A percentile compares a stretch with the other conserved stretches of the same genome.
Conservation (phyloP, 2,329 filamentous ascomycete genomes). For the Xylaria multiplex region DNA sequence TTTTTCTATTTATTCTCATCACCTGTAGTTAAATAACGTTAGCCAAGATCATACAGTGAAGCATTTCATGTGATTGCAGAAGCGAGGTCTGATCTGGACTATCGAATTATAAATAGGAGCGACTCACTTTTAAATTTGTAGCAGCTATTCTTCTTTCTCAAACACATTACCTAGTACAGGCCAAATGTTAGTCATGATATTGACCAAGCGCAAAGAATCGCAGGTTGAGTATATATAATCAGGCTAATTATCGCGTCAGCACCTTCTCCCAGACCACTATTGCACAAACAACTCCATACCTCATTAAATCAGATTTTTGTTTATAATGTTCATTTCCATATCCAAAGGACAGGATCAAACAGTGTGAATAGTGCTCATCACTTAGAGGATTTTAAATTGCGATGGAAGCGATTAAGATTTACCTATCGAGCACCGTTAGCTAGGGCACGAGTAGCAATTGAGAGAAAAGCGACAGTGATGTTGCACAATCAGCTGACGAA, state of each 20-base stretch:
- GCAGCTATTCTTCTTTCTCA: neutral
- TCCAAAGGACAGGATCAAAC: constrained; percentile 51
- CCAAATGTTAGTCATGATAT: constrained; percentile 23
- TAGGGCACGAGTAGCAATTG: constrained; percentile 42
- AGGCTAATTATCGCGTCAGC: constrained; percentile 44
- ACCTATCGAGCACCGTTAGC: constrained; percentile 46
- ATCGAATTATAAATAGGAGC: neutral
- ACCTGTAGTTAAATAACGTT: constrained; percentile 1
- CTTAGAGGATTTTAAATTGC: constrained; percentile 31
- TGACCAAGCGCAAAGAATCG: constrained; percentile 14
- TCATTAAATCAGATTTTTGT: constrained; percentile 54
- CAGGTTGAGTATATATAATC: constrained; percentile 37
- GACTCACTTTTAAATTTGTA: constrained; percentile 26
- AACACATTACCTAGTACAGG: constrained; percentile 36
- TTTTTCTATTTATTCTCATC: too few relatives aligned
- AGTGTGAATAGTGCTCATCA: constrained; percentile 55
- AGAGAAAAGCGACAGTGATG: constrained; percentile 20
- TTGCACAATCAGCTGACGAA: constrained; percentile 70
- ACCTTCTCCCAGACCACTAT: too few relatives aligned
- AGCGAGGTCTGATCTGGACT: too few relatives aligned
- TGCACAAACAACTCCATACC: constrained; percentile 40
- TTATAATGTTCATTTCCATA: constrained; percentile 51
- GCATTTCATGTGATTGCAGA: too few relatives aligned
- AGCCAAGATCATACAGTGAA: constrained; percentile 1
- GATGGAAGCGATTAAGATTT: constrained; percentile 31